Evolutionary conservation across 2,329 filamentous ascomycete species (phyloP), one percentile per base, ranked within the genome.

Genomic region (Graphilbum sp.): DNA sequence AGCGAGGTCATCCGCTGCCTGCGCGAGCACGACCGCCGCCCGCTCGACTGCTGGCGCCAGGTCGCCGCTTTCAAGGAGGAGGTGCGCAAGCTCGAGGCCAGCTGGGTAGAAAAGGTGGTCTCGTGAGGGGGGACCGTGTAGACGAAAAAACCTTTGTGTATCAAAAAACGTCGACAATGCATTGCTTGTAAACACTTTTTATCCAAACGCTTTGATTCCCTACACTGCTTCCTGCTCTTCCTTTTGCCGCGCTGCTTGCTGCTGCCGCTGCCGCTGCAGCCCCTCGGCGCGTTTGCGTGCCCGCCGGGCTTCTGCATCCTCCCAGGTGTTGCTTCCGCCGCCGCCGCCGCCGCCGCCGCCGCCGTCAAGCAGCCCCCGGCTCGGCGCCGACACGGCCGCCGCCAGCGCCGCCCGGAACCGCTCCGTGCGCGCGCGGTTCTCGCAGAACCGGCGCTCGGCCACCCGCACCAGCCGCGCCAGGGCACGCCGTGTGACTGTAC

Each of bases 11-110:
- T 90, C 45, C 69, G 72, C 50, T 96, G 88, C 57, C 64, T 96
- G 64, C 67, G 81, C 44, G 69, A 79, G 52, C 79, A 95, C 57
- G 87, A 95, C 60, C 69, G 85, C 46, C 72, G 85, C 57, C 87
- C 88, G 55, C 64, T 95, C 54, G 83, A 95, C 64, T 96, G 88
- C 69, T 95, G 83, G 81, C 71, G 77, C 59, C 86, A 95, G 70
- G 85, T 95, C 19, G 80, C 92, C 63, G 67, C 66, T 17, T 96
- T 96, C 60, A 93, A 87, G 72, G 70, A 72, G 50, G 84, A 93
- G 67, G 87, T 96, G 36, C 75, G 81, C 49, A 75, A 74, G 62
- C 59, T 95, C 59, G 88, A 95, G 71, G 79, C 75, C 60, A 68
- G 67, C 20, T 96, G 92, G 74, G 84, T 95, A 27, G 79, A 92